Evolutionary conservation across 2,329 filamentous ascomycete species (phyloP).

Genomic region (Dactylellina sp.): DNA sequence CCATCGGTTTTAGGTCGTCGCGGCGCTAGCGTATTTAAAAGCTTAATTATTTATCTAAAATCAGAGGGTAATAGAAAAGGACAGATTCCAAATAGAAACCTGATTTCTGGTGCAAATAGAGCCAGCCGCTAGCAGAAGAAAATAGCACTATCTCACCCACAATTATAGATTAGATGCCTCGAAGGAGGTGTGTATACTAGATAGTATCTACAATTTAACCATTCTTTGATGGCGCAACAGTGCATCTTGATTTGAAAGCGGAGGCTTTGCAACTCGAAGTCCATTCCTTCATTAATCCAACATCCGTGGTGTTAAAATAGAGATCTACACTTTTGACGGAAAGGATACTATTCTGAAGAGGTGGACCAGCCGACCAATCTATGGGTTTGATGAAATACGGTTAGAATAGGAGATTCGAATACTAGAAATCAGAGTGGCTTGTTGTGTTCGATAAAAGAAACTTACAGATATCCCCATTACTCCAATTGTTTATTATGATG

Average conservation of each 20-base stretch:
- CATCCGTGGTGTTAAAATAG: slow-evolving; percentile 45
- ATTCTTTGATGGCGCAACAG: slow-evolving; percentile 19
- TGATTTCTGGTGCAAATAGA: too few species aligned
- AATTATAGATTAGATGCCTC: too few species aligned
- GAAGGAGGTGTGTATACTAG: too few species aligned
- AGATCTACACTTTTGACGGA: slow-evolving; percentile 38
- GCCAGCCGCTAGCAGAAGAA: too few species aligned
- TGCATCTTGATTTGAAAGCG: slow-evolving; percentile 18
- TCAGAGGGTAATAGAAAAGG: too few species aligned
- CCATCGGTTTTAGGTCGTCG: too few species aligned
- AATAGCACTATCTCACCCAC: too few species aligned
- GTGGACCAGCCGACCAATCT: slow-evolving; percentile 52
- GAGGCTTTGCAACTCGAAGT: slow-evolving; percentile 28
- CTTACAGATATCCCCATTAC: slow-evolving; percentile 49
- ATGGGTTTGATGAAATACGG: neutral
- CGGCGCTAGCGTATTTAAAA: too few species aligned
- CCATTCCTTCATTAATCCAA: slow-evolving; percentile 11
- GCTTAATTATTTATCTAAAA: too few species aligned
- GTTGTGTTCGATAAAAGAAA: neutral
- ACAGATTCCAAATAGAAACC: too few species aligned
- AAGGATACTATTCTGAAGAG: slow-evolving; percentile 23
- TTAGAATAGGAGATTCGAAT: neutral
- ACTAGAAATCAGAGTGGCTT: too few species aligned
- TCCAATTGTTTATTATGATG: slow-evolving; percentile 53
- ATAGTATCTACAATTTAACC: slow-evolving; percentile 18